These are phyloP conservation scores for Cantharellus anzutake DNA, from an alignment of 768 basidiomycete species.

Conservation along the genomic window DNA sequence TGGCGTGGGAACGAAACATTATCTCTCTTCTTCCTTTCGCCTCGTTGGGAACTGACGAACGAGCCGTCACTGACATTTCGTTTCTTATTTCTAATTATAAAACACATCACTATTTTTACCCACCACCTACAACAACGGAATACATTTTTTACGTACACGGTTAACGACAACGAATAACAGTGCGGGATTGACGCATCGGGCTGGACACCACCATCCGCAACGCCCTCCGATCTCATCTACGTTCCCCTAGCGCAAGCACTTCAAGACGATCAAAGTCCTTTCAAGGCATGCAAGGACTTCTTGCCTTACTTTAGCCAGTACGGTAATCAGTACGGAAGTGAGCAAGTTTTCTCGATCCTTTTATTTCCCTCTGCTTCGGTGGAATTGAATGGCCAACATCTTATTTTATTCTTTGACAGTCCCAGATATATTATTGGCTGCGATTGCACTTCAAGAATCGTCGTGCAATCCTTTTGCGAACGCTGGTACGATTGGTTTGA, in stretches of 20 bases:
- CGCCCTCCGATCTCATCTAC: constrained; percentile 25
- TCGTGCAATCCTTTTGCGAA: constrained; percentile 48
- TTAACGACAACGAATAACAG: constrained; percentile 13
- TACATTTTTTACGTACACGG: too few relatives aligned
- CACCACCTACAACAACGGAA: too few relatives aligned
- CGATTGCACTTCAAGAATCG: constrained; percentile 81
- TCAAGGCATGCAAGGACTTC: constrained; percentile 35
- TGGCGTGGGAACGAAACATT: neutral
- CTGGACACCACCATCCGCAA: constrained; percentile 55
- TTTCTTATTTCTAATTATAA: too few relatives aligned
- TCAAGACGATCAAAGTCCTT: constrained; percentile 31
- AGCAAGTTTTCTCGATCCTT: constrained; percentile 10
- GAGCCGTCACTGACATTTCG: too few relatives aligned
- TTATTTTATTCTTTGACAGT: constrained; percentile 18
- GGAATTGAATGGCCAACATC: neutral
- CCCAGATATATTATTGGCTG: constrained; percentile 59
- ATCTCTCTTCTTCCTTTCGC: too few relatives aligned
- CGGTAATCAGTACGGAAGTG: constrained; percentile 25
- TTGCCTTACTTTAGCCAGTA: constrained; percentile 40
- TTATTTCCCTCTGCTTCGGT: neutral
- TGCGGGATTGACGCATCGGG: constrained; percentile 42
- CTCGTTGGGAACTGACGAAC: too few relatives aligned
- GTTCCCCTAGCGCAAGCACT: constrained; percentile 19
- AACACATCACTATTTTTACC: too few relatives aligned
- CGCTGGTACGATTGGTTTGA: constrained; percentile 54